These are phyloP conservation scores for Cytospora piceicola DNA, from an alignment of 2,329 filamentous ascomycete genomes.

Conservation along the genomic window DNA sequence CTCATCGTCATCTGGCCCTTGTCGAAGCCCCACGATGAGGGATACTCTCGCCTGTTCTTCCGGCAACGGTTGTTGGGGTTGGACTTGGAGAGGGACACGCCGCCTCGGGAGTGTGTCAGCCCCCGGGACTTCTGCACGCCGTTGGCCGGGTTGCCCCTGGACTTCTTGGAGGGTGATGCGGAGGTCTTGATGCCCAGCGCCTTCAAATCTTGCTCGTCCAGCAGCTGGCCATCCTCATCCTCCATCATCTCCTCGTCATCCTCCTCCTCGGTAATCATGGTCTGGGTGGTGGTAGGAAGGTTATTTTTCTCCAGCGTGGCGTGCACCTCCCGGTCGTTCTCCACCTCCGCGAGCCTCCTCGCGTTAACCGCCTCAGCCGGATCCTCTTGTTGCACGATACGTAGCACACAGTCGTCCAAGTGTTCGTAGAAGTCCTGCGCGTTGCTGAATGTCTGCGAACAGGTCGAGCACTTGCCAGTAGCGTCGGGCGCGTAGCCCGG, in stretches of 20 bases:
- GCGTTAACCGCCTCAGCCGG: constrained; percentile 71
- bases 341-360: constrained; percentile 66
- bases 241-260: constrained; percentile 52
- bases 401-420: constrained; percentile 76
- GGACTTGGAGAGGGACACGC: constrained; percentile 54
- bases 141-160: constrained; percentile 58
- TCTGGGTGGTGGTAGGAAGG: constrained; percentile 49
- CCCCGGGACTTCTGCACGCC: constrained; percentile 70
- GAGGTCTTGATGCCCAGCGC: constrained; percentile 45
- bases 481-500: constrained; percentile 75
- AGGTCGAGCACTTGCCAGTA: constrained; percentile 95
- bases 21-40: constrained; percentile 89
- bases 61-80: constrained; percentile 65
- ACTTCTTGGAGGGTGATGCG: constrained; percentile 58
- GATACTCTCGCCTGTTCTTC: constrained; percentile 93
- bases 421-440: constrained; percentile 99
- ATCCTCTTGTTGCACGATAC: constrained; percentile 73
- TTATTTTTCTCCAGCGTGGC: constrained; percentile 68
- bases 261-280: constrained; percentile 43
- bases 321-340: constrained; percentile 65
- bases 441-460: constrained; percentile 85
- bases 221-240: constrained; percentile 59
- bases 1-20: constrained; percentile 97
- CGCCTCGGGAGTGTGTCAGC: constrained; percentile 77
- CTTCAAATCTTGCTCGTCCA: constrained; percentile 59